These are phyloP conservation scores for Kandelia obovata DNA, from an alignment of 345 rosid genomes.

Conservation along the genomic window DNA sequence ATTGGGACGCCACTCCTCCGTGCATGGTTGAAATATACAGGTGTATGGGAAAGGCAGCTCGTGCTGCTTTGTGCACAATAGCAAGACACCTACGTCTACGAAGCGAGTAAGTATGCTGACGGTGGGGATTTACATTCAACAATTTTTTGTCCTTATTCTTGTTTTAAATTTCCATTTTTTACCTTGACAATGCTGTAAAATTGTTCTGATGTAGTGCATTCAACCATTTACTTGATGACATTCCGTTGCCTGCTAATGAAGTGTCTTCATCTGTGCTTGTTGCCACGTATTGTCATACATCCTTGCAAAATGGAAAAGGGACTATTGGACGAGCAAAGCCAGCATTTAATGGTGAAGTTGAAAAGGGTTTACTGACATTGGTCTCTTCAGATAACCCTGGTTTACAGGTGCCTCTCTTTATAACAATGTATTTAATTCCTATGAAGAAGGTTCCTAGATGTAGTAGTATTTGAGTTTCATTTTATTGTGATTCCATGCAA, in stretches of 20 bases:
- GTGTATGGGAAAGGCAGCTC: slow-evolving; percentile 96
- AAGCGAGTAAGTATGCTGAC: slow-evolving; percentile 78
- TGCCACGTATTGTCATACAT: slow-evolving; percentile 60
- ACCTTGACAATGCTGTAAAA: slow-evolving; percentile 12
- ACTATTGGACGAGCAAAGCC: slow-evolving; percentile 66
- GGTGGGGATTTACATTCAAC: slow-evolving; percentile 22
- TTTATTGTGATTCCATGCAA: background rate
- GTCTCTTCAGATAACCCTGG: slow-evolving; percentile 78
- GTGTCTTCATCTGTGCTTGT: slow-evolving; percentile 85
- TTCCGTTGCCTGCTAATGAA: slow-evolving; percentile 80
- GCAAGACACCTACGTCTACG: slow-evolving; percentile 92
- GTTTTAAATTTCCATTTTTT: background rate
- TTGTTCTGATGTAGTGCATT: slow-evolving; percentile 62
- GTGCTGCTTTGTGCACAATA: slow-evolving; percentile 75
- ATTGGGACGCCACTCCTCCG: slow-evolving; percentile 89
- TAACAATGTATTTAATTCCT: slow-evolving; percentile 8
- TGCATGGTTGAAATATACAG: slow-evolving; percentile 89
- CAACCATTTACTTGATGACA: slow-evolving; percentile 86
- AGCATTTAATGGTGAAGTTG: slow-evolving; percentile 62
- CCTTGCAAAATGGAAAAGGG: slow-evolving; percentile 71
- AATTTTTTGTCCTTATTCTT: slow-evolving; percentile 7
- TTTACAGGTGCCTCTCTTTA: slow-evolving; percentile 54
- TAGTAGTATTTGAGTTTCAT: background rate
- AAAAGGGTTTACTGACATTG: slow-evolving; percentile 85
- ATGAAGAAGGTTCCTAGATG: background rate